Percentiles rank a stretch among this genome's conserved stretches.
phyloP scores from a whole-genome alignment of 2,329 filamentous ascomycete species.

The Nothopassalora personata region DNA sequence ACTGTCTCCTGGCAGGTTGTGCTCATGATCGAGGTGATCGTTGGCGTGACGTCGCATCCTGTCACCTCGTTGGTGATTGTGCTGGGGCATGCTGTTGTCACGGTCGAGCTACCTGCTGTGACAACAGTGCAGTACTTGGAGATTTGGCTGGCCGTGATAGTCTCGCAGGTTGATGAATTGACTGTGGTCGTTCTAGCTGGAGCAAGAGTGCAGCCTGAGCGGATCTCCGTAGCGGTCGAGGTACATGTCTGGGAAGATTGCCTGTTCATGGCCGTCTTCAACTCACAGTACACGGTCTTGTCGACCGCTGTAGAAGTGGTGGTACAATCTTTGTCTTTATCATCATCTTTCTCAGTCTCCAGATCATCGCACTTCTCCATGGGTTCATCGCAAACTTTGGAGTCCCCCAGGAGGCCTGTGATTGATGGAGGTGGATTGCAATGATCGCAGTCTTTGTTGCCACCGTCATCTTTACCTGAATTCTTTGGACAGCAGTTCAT shows the following conservation, averaged over 20 bases:
- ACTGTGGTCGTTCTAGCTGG: not conserved
- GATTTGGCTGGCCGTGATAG: conserved; percentile 3
- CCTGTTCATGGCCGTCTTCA: conserved; percentile 1
- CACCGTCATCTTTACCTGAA: not conserved
- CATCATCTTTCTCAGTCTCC: not conserved
- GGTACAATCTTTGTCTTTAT: conserved; percentile 4
- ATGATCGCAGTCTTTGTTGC: not conserved
- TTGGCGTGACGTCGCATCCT: conserved; percentile 1
- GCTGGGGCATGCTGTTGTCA: conserved; percentile 3
- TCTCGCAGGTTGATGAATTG: not conserved
- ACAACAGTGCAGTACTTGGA: conserved; percentile 2
- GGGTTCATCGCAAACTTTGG: conserved; percentile 6
- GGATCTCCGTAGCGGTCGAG: conserved; percentile 2
- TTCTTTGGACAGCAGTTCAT: conserved; percentile 5
- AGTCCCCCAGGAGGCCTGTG: conserved; percentile 3
- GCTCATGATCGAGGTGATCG: conserved; percentile 5
- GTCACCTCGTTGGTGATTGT: not conserved
- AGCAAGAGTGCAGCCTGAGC: conserved; percentile 5
- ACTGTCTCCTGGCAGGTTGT: conserved; percentile 3
- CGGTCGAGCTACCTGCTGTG: conserved; percentile 2
- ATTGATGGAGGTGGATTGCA: conserved; percentile 1
- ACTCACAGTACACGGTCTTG: conserved; percentile 8
- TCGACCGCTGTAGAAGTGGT: conserved; percentile 8
- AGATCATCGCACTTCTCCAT: conserved; percentile 6
- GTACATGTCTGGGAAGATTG: conserved; percentile 3